These are phyloP conservation scores for Afroboletus lepidellus DNA, from an alignment of 1,284 basidiomycete species.

Conservation along the genomic window DNA sequence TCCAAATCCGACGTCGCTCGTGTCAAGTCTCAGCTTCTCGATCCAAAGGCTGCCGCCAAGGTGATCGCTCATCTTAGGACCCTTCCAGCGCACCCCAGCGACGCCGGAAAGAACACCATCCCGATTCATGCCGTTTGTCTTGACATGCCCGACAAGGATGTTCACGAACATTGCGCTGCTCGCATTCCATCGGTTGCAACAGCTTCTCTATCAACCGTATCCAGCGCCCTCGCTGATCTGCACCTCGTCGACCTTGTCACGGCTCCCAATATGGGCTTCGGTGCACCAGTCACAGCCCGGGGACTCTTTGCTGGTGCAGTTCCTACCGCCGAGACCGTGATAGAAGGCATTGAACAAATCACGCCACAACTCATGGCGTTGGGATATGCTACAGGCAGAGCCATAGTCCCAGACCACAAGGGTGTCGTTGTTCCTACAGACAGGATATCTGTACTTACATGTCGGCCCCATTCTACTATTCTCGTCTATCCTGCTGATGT, in stretches of 20 bases:
- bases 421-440: slow-evolving; percentile 72
- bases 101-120: slow-evolving; percentile 18
- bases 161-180: slow-evolving; percentile 53
- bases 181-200: slow-evolving; percentile 44
- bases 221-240: slow-evolving; percentile 52
- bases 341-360: slow-evolving; percentile 64
- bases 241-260: slow-evolving; percentile 56
- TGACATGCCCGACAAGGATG: slow-evolving; percentile 57
- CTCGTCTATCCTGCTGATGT: slow-evolving; percentile 7
- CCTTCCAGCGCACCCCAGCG: slow-evolving; percentile 40
- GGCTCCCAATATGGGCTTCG: slow-evolving; percentile 58
- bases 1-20: slow-evolving; percentile 58
- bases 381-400: slow-evolving; percentile 70
- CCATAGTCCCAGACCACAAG: slow-evolving; percentile 65
- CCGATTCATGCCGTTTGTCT: slow-evolving; percentile 80
- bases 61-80: slow-evolving; percentile 65
- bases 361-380: slow-evolving; percentile 75
- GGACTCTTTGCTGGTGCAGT: slow-evolving; percentile 70
- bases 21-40: slow-evolving; percentile 66
- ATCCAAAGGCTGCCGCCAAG: slow-evolving; percentile 65
- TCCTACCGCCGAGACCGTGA: slow-evolving; percentile 68
- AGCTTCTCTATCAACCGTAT: slow-evolving; percentile 50
- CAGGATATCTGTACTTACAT: slow-evolving; percentile 75
- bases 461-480: slow-evolving; percentile 40
- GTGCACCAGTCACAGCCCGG: slow-evolving; percentile 50